Percentiles rank a stretch among this genome's conserved stretches.
Conservation (phyloP, 371 early-diverging fungal genomes). For the Haplosporangium sp. region DNA sequence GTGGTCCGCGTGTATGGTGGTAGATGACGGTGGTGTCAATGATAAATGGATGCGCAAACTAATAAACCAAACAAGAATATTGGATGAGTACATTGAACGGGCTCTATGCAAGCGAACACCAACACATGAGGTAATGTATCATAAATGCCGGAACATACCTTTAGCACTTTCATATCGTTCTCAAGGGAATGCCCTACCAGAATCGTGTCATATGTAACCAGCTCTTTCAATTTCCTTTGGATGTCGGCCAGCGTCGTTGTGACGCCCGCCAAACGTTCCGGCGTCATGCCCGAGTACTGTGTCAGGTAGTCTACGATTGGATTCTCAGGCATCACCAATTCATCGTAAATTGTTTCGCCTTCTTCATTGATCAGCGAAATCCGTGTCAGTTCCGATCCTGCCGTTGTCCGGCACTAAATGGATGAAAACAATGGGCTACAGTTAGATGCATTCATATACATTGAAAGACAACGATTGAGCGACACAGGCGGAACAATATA, state of each 20-base stretch:
- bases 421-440: neutral
- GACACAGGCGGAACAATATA: neutral
- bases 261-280: slow-evolving; percentile 61
- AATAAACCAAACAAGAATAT: neutral
- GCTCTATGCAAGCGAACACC: too few relatives aligned
- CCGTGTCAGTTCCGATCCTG: slow-evolving; percentile 78
- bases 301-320: slow-evolving; percentile 81
- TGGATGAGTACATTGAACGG: too few relatives aligned
- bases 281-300: slow-evolving; percentile 76
- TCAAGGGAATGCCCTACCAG: slow-evolving; percentile 81
- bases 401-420: slow-evolving; percentile 66
- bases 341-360: slow-evolving; percentile 71
- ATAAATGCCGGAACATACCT: slow-evolving; percentile 35
- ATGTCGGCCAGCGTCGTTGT: slow-evolving; percentile 68
- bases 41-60: slow-evolving; percentile 71
- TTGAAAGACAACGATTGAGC: too few relatives aligned
- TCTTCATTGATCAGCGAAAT: slow-evolving; percentile 71
- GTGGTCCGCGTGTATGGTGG: slow-evolving; percentile 70
- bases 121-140: too few relatives aligned
- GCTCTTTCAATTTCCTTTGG: slow-evolving; percentile 64
- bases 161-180: slow-evolving; percentile 76
- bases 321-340: slow-evolving; percentile 72
- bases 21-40: slow-evolving; percentile 79
- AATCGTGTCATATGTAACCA: slow-evolving; percentile 72
- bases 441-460: neutral